These are phyloP conservation scores for Beauveria medogensis DNA, from an alignment of 2,329 filamentous ascomycete genomes.

Conservation along the genomic window DNA sequence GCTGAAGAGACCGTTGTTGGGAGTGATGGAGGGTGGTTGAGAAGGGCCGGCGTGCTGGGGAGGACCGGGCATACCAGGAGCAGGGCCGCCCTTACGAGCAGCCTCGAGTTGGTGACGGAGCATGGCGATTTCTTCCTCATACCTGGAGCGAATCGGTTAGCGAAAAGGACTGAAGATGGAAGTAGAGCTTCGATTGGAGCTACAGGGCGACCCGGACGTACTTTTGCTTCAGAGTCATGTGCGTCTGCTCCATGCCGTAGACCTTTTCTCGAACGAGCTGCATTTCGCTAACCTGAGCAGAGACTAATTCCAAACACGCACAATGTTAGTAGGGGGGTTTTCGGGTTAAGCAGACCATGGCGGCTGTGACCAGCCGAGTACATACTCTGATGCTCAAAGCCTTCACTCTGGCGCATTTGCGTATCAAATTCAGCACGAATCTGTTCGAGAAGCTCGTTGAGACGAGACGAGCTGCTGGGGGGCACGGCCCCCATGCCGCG, in stretches of 20 bases:
- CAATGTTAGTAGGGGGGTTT: conserved; percentile 17
- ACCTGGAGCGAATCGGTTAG: conserved; percentile 45
- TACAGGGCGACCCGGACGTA: conserved; percentile 29
- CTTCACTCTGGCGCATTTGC: conserved; percentile 71
- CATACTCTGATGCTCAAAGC: conserved; percentile 92
- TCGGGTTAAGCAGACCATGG: not conserved
- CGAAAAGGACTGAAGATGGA: not conserved
- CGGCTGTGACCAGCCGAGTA: conserved; percentile 20
- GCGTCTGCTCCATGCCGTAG: conserved; percentile 83
- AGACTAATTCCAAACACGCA: conserved; percentile 49
- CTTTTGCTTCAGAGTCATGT: conserved; percentile 86
- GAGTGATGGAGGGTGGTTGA: conserved; percentile 79
- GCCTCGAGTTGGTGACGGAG: conserved; percentile 82
- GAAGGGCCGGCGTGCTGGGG: conserved; percentile 70
- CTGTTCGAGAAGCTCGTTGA: conserved; percentile 87
- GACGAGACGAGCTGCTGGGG: conserved; percentile 50
- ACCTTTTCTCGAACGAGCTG: conserved; percentile 90
- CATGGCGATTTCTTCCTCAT: conserved; percentile 82
- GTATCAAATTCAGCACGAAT: conserved; percentile 86
- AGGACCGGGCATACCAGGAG: conserved; percentile 55
- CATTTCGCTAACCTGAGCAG: conserved; percentile 88
- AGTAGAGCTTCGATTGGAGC: conserved; percentile 23
- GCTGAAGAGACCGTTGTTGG: conserved; percentile 87
- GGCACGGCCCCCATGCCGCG: conserved; percentile 71
- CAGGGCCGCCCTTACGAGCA: conserved; percentile 55